Evolutionary conservation across 129 eudicot genomes (phyloP).

Genomic region (Ambrosia artemisiifolia): DNA sequence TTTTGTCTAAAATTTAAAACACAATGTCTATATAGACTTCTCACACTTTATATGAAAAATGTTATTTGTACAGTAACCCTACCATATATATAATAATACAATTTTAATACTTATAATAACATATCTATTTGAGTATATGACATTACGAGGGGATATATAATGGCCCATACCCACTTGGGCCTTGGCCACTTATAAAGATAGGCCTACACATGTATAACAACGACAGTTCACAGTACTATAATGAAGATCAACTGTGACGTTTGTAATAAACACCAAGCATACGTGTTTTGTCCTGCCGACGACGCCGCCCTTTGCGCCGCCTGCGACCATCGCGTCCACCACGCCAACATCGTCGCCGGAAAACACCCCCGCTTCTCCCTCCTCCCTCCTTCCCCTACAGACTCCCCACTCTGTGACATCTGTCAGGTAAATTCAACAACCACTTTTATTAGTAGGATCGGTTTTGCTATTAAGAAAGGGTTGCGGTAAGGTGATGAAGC

Average conservation of each 20-base stretch:
- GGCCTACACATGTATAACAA: neutral
- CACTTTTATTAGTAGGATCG: too few relatives aligned
- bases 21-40: too few relatives aligned
- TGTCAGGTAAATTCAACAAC: slow-evolving; percentile 25
- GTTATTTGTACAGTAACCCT: too few relatives aligned
- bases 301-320: slow-evolving; percentile 77
- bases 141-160: neutral
- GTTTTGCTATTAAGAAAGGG: too few relatives aligned
- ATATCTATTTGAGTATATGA: neutral
- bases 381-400: slow-evolving; percentile 56
- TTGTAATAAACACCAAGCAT: slow-evolving; percentile 65
- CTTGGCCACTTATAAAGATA: slow-evolving; percentile 18
- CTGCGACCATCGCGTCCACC: slow-evolving; percentile 88
- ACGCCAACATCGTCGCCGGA: slow-evolving; percentile 77
- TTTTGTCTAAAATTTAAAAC: too few relatives aligned
- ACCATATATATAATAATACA: too few relatives aligned
- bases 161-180: neutral
- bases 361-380: slow-evolving; percentile 83
- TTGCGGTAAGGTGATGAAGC: too few relatives aligned
- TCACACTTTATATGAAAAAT: too few relatives aligned
- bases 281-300: slow-evolving; percentile 66
- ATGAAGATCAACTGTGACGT: slow-evolving; percentile 92
- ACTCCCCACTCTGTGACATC: slow-evolving; percentile 58
- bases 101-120: too few relatives aligned
- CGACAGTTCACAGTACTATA: neutral